Conservation (phyloP, 495 filamentous ascomycete genomes). For the Margaritispora aquatica region DNA sequence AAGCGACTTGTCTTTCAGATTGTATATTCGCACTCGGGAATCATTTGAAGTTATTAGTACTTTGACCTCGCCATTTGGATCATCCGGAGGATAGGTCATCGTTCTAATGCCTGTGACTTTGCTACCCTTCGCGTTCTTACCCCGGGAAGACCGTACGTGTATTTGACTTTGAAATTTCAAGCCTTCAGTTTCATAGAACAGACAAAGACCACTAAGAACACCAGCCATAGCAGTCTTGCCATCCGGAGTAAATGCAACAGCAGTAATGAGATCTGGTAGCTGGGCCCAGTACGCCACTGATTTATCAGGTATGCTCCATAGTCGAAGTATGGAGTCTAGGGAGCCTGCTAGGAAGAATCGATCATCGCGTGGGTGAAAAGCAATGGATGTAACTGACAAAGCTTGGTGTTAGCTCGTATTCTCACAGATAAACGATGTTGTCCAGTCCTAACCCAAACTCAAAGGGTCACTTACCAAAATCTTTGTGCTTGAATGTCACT, state of each 20-base stretch:
- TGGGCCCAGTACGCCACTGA: slow-evolving; percentile 81
- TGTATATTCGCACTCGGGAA: slow-evolving; percentile 88
- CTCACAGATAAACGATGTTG: background rate
- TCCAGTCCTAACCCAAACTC: background rate
- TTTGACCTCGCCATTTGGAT: slow-evolving; percentile 69
- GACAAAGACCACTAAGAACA: slow-evolving; percentile 75
- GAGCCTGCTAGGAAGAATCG: slow-evolving; percentile 95
- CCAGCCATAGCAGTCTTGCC: slow-evolving; percentile 87
- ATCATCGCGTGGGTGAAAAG: slow-evolving; percentile 92
- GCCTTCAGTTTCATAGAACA: slow-evolving; percentile 94
- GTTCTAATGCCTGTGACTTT: slow-evolving; percentile 96
- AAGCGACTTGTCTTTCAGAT: slow-evolving; percentile 71
- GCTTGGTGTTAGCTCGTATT: background rate
- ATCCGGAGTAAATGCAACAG: slow-evolving; percentile 90
- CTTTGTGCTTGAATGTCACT: slow-evolving; percentile 93
- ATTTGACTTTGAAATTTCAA: slow-evolving; percentile 78
- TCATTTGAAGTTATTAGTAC: slow-evolving; percentile 93
- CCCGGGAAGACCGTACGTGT: slow-evolving; percentile 82
- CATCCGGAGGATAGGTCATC: slow-evolving; percentile 51
- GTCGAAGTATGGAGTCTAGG: slow-evolving; percentile 80
- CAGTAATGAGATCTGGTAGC: slow-evolving; percentile 78
- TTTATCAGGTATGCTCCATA: slow-evolving; percentile 99
- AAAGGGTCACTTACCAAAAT: slow-evolving; percentile 46
- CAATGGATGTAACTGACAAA: slow-evolving; percentile 71
- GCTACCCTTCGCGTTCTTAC: slow-evolving; percentile 90